phyloP scores from a whole-genome alignment of 106 monocot species.

The Dendrobium chrysotoxum region DNA sequence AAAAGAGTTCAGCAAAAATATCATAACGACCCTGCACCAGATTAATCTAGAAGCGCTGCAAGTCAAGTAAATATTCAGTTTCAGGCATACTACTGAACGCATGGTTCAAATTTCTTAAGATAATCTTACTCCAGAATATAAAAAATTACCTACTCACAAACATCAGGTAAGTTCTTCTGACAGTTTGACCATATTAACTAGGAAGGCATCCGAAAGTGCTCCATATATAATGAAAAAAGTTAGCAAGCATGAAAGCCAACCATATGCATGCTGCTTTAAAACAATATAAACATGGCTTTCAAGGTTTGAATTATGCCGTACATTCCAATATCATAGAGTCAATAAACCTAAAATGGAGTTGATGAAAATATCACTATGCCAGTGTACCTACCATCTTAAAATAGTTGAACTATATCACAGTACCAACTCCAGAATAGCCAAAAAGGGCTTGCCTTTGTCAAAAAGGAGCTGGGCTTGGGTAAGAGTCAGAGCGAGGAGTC shows the following conservation, averaged over 20 bases:
- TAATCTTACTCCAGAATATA: background rate
- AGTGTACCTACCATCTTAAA: background rate
- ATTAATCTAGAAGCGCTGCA: background rate
- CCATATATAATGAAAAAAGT: background rate
- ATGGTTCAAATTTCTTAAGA: background rate
- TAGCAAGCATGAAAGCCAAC: background rate
- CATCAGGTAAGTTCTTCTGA: background rate
- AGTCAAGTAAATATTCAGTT: background rate
- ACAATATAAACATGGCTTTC: background rate
- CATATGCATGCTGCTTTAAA: background rate
- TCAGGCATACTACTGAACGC: background rate
- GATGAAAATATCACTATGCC: background rate
- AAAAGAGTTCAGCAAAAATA: background rate
- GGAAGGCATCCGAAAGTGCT: background rate
- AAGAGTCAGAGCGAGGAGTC: too few species aligned
- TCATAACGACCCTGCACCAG: background rate
- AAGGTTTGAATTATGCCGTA: background rate
- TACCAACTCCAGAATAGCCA: background rate
- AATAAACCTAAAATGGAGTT: background rate
- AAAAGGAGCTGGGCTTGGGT: too few species aligned
- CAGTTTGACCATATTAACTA: conserved; percentile 1
- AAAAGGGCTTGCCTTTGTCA: too few species aligned
- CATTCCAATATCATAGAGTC: too few species aligned
- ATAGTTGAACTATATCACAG: background rate
- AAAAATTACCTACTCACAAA: background rate